Conservation (phyloP, 2,329 filamentous ascomycete genomes). For the Phyllosticta citriasiana region DNA sequence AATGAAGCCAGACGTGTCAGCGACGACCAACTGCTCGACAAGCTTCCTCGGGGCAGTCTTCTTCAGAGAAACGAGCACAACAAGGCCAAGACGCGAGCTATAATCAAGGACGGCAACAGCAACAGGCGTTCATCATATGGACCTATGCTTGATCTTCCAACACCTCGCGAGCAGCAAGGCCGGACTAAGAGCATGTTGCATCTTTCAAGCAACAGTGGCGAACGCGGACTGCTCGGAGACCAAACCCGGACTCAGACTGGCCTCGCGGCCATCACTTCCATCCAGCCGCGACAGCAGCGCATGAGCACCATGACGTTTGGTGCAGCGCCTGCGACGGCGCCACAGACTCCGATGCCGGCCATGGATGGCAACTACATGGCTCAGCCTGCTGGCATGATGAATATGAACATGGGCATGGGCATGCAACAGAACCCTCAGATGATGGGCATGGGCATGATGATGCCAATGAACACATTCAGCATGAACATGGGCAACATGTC, state of each 20-base stretch:
- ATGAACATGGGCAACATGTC: background rate
- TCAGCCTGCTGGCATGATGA: background rate
- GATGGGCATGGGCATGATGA: background rate
- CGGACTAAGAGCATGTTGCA: background rate
- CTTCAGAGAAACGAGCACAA: slow-evolving; percentile 29
- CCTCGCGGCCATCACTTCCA: background rate
- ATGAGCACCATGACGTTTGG: background rate
- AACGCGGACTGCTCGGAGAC: background rate
- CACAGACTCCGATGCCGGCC: background rate
- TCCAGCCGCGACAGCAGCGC: background rate
- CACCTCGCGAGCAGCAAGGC: background rate
- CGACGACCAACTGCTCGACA: slow-evolving; percentile 23
- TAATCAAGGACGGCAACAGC: background rate
- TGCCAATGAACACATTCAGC: background rate
- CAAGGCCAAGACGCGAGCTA: slow-evolving; percentile 18
- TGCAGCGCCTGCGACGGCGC: background rate
- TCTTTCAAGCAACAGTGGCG: background rate
- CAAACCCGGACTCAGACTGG: background rate
- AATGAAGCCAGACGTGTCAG: slow-evolving; percentile 26
- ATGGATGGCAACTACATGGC: background rate
- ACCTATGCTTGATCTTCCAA: background rate
- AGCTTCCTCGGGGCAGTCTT: slow-evolving; percentile 30
- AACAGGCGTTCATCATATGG: background rate
- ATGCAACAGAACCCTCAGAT: background rate
- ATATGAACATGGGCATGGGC: background rate